A percentile compares a stretch with the other conserved stretches of the same genome.
These are phyloP conservation scores for Hymenoscyphus occultus DNA, from an alignment of 2,329 filamentous ascomycete species.

Conservation along the genomic window DNA sequence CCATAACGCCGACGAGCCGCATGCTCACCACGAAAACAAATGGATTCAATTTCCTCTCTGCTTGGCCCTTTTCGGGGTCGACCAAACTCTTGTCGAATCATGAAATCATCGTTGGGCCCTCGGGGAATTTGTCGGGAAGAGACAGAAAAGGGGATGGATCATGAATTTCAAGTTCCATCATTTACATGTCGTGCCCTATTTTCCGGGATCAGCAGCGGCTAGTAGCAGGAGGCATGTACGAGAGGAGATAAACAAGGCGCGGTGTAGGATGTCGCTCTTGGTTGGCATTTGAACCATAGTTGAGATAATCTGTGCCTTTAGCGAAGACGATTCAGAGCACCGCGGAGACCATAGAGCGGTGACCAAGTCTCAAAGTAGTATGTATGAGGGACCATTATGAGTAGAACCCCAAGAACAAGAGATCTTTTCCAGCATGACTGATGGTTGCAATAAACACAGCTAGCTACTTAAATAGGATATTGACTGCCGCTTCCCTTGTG, in stretches of 20 bases:
- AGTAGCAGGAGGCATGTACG: not conserved
- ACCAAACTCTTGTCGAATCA: not conserved
- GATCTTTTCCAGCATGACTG: not conserved
- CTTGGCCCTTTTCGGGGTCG: not conserved
- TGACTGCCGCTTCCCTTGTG: not conserved
- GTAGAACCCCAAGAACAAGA: not conserved
- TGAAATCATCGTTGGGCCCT: not conserved
- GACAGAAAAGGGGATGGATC: not conserved
- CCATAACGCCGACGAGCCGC: conserved; percentile 3
- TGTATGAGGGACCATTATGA: not conserved
- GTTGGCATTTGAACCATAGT: not conserved
- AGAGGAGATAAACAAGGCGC: not conserved
- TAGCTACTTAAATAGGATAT: too few relatives aligned
- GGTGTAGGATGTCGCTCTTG: not conserved
- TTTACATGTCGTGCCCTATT: not conserved
- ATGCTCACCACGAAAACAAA: conserved; percentile 3
- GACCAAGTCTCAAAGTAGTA: not conserved
- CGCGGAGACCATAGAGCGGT: too few relatives aligned
- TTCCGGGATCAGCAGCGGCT: not conserved
- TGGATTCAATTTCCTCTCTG: not conserved
- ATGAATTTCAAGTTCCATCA: not conserved
- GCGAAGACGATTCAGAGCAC: too few relatives aligned
- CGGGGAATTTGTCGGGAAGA: not conserved
- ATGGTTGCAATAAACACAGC: not conserved
- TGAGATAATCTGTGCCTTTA: not conserved